Conservation (phyloP, 2,329 filamentous ascomycete genomes). For the Neoascochyta sp. region DNA sequence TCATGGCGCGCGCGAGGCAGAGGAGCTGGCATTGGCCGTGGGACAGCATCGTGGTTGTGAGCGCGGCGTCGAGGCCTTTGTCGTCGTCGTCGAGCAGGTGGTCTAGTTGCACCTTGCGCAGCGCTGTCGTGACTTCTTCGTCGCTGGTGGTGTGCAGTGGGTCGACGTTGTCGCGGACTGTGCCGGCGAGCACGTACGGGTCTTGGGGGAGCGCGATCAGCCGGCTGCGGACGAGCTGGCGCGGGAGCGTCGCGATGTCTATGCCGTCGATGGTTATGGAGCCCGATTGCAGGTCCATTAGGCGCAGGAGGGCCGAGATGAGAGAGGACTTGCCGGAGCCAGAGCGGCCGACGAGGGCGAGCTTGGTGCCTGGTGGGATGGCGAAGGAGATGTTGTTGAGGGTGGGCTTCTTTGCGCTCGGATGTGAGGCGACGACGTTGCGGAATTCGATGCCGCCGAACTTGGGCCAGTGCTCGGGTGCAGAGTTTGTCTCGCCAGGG, state of each 20-base stretch:
- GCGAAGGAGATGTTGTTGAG: slow-evolving; percentile 66
- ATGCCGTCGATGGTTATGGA: slow-evolving; percentile 47
- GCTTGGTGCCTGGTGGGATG: slow-evolving; percentile 62
- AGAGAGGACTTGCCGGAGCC: slow-evolving; percentile 50
- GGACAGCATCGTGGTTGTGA: slow-evolving; percentile 56
- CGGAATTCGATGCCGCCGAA: slow-evolving; percentile 70
- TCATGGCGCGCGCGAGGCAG: slow-evolving; percentile 51
- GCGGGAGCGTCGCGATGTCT: slow-evolving; percentile 43
- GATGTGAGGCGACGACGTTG: slow-evolving; percentile 69
- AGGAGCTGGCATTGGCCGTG: slow-evolving; percentile 69
- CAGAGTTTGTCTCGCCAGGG: slow-evolving; percentile 51
- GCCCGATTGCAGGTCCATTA: slow-evolving; percentile 43
- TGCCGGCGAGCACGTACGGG: slow-evolving; percentile 45
- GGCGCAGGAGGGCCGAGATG: slow-evolving; percentile 44
- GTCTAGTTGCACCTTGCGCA: slow-evolving; percentile 46
- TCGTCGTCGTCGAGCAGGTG: slow-evolving; percentile 25
- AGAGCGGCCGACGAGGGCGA: slow-evolving; percentile 51
- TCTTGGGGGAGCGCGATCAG: slow-evolving; percentile 50
- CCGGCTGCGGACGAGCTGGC: slow-evolving; percentile 40
- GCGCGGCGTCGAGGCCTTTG: background rate
- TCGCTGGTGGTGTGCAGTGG: slow-evolving; percentile 35
- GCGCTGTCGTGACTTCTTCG: slow-evolving; percentile 33
- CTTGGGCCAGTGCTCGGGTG: slow-evolving; percentile 71
- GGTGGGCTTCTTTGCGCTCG: slow-evolving; percentile 65
- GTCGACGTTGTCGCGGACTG: slow-evolving; percentile 47